phyloP scores from a whole-genome alignment of 345 rosid species.

The Salix exigua region DNA sequence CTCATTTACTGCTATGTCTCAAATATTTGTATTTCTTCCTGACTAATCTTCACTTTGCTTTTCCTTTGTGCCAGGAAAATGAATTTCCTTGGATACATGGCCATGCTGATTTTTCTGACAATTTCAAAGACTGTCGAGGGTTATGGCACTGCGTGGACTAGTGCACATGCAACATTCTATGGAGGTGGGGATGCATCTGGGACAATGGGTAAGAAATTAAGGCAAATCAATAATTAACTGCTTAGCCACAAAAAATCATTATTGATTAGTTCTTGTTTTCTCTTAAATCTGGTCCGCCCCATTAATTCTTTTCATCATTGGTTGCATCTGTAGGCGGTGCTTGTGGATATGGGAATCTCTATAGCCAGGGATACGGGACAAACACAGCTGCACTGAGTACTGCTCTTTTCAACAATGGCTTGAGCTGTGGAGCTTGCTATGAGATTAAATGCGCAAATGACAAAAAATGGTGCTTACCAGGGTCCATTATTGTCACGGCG shows the following conservation, averaged over 20 bases:
- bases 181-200: slow-evolving; percentile 51
- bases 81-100: slow-evolving; percentile 20
- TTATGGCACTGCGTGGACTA: slow-evolving; percentile 27
- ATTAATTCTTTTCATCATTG: background rate
- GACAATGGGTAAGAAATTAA: slow-evolving; percentile 36
- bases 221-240: background rate
- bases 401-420: slow-evolving; percentile 5
- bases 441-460: slow-evolving; percentile 8
- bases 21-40: background rate
- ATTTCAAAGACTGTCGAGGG: slow-evolving; percentile 15
- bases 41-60: background rate
- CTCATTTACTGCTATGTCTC: background rate
- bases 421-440: slow-evolving; percentile 9
- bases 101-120: slow-evolving; percentile 16
- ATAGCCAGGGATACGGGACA: slow-evolving; percentile 8
- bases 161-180: slow-evolving; percentile 51
- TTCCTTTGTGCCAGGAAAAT: slow-evolving; percentile 9
- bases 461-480: background rate
- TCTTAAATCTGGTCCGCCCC: background rate
- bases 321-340: slow-evolving; percentile 3
- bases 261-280: background rate
- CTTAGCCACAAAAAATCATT: background rate
- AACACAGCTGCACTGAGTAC: slow-evolving; percentile 12
- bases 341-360: slow-evolving; percentile 13
- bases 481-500: slow-evolving; percentile 3